Conservation (phyloP, 306 rosid species). For the Fragaria ananassa region DNA sequence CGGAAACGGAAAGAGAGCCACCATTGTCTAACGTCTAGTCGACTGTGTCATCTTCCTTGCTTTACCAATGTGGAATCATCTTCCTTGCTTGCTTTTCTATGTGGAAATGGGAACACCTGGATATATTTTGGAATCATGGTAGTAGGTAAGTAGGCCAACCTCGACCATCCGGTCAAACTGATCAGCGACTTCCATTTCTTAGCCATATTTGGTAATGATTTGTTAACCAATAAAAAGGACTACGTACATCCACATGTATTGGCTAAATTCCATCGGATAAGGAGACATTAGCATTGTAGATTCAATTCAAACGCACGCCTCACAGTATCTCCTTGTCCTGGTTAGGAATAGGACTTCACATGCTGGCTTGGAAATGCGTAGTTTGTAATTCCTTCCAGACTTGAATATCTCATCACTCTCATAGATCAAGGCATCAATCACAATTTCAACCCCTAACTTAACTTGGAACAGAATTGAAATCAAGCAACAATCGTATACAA, state of each 20-base stretch:
- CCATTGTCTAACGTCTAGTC: neutral
- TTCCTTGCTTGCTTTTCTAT: neutral
- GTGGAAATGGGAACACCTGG: neutral
- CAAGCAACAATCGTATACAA: too few species aligned
- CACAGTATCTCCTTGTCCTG: neutral
- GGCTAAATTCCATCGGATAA: neutral
- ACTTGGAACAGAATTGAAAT: too few species aligned
- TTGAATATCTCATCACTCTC: neutral
- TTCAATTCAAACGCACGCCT: neutral
- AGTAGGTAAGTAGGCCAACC: neutral
- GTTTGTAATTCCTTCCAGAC: neutral
- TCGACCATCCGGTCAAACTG: neutral
- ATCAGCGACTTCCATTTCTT: neutral
- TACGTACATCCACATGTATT: neutral
- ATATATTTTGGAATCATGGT: neutral
- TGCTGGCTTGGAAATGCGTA: neutral
- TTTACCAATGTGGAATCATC: neutral
- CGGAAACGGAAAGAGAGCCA: constrained; percentile 10
- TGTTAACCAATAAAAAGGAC: neutral
- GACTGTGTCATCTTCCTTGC: neutral
- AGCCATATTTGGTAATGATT: neutral
- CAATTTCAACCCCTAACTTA: neutral
- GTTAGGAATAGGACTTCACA: neutral
- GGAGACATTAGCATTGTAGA: neutral
- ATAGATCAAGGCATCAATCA: neutral